phyloP scores from a whole-genome alignment of 2,329 filamentous ascomycete species.

The Exophiala bonariae region DNA sequence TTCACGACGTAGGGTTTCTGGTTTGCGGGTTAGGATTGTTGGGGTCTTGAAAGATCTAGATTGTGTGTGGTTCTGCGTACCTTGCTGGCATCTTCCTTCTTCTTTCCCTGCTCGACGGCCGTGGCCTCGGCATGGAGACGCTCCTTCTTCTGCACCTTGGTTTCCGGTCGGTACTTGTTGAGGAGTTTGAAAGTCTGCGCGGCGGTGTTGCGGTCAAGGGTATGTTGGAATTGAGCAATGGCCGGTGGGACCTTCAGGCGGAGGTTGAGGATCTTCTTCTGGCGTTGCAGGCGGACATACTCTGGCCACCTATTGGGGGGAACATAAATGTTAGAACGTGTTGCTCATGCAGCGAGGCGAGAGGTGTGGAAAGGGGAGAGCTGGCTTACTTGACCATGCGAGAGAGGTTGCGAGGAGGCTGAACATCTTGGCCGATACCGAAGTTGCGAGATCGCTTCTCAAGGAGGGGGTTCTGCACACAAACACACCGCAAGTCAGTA shows the following conservation, averaged over 20 bases:
- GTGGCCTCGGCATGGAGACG: conserved; percentile 97
- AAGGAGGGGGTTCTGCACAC: conserved; percentile 87
- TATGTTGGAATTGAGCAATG: conserved; percentile 96
- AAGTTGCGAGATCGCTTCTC: conserved; percentile 98
- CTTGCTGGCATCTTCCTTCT: conserved; percentile 99
- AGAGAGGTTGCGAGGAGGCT: conserved; percentile 90
- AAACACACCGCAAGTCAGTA: conserved; percentile 12
- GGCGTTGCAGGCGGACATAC: conserved; percentile 97
- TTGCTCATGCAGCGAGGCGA: background rate
- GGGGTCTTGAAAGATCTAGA: background rate
- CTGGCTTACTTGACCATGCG: conserved; percentile 81
- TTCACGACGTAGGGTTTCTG: conserved; percentile 95
- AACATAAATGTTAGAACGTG: background rate
- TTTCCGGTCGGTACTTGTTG: conserved; percentile 99
- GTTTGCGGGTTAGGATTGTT: background rate
- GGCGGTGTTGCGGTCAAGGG: conserved; percentile 94
- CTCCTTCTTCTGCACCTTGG: conserved; percentile 99
- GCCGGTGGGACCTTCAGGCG: conserved; percentile 98
- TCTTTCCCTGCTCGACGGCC: conserved; percentile 97
- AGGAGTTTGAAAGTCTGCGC: conserved; percentile 98
- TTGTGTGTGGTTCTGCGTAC: conserved; percentile 2
- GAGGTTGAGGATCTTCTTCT: conserved; percentile 94
- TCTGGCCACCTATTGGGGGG: conserved; percentile 70
- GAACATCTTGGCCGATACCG: conserved; percentile 98
- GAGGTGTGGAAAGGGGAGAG: background rate